A percentile compares a stretch with the other conserved stretches of the same genome.
Conservation (phyloP, 768 basidiomycete species). For the Gelatoporia subvermispora region DNA sequence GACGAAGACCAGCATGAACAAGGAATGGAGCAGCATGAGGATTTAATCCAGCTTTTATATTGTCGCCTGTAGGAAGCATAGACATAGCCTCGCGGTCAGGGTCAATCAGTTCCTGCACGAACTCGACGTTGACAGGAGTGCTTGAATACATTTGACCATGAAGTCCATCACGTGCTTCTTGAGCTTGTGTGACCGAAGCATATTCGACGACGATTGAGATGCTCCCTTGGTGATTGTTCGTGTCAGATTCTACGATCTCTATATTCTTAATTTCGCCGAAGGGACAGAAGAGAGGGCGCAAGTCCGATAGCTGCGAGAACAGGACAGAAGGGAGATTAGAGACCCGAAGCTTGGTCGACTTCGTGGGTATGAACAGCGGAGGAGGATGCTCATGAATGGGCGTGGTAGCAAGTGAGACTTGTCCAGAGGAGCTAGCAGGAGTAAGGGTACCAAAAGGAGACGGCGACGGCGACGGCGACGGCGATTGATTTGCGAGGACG, state of each 20-base stretch:
- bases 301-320: constrained; percentile 61
- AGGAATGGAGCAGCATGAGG: constrained; percentile 29
- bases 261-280: constrained; percentile 66
- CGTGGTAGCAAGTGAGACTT: constrained; percentile 12
- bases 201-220: constrained; percentile 66
- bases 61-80: constrained; percentile 4
- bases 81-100: background rate
- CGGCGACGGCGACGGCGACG: constrained; percentile 24
- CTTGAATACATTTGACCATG: constrained; percentile 60
- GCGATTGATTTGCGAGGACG: constrained; percentile 46
- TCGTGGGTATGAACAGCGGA: constrained; percentile 2
- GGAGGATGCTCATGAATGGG: constrained; percentile 13
- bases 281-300: constrained; percentile 70
- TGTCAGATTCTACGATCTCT: constrained; percentile 36
- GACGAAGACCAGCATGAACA: constrained; percentile 7
- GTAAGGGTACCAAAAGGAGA: constrained; percentile 24
- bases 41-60: constrained; percentile 24
- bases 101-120: constrained; percentile 18
- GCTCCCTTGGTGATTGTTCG: constrained; percentile 34
- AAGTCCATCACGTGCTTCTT: constrained; percentile 60
- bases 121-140: constrained; percentile 35
- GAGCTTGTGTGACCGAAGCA: constrained; percentile 44
- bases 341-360: constrained; percentile 43
- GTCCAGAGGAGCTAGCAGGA: constrained; percentile 17
- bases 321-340: constrained; percentile 61